Evolutionary conservation across 805 yeast genomes (phyloP).

Genomic region (Lachancea sp.): DNA sequence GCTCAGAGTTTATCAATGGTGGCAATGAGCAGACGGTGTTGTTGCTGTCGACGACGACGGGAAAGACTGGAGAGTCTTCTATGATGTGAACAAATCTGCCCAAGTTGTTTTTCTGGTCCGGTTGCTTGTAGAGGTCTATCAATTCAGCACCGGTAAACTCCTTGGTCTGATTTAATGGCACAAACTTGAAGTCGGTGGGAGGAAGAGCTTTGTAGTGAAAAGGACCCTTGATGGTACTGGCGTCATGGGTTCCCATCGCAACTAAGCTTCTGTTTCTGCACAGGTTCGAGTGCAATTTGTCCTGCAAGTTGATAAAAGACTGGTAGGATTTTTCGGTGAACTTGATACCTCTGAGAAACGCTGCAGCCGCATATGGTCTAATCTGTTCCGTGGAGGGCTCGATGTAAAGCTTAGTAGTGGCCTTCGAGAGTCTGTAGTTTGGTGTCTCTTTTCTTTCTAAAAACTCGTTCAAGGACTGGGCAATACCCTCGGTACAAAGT

Average conservation of each 20-base stretch:
- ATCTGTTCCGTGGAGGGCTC: constrained; percentile 64
- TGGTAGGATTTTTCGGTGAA: constrained; percentile 84
- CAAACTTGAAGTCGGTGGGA: constrained; percentile 69
- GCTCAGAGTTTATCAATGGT: constrained; percentile 92
- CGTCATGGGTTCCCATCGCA: constrained; percentile 97
- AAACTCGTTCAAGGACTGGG: constrained; percentile 88
- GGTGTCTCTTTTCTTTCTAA: constrained; percentile 67
- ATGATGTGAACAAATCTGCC: constrained; percentile 86
- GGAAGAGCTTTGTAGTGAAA: constrained; percentile 81
- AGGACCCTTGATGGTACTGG: constrained; percentile 71
- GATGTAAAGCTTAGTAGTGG: constrained; percentile 64
- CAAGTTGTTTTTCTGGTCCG: constrained; percentile 78
- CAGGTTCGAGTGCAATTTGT: constrained; percentile 87
- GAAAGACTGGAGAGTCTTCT: constrained; percentile 81
- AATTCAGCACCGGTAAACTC: constrained; percentile 68
- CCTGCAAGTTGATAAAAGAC: constrained; percentile 93
- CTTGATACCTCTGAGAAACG: constrained; percentile 76
- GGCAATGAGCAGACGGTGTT: constrained; percentile 86
- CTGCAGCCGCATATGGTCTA: constrained; percentile 93
- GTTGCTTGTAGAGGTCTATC: constrained; percentile 68
- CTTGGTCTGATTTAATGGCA: constrained; percentile 66
- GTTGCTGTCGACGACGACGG: constrained; percentile 76
- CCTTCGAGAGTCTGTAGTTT: constrained; percentile 52
- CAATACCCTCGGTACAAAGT: constrained; percentile 97
- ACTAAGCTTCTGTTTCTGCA: constrained; percentile 97